phyloP scores from a whole-genome alignment of 208 protist genomes.

The Lotmaria passim region DNA sequence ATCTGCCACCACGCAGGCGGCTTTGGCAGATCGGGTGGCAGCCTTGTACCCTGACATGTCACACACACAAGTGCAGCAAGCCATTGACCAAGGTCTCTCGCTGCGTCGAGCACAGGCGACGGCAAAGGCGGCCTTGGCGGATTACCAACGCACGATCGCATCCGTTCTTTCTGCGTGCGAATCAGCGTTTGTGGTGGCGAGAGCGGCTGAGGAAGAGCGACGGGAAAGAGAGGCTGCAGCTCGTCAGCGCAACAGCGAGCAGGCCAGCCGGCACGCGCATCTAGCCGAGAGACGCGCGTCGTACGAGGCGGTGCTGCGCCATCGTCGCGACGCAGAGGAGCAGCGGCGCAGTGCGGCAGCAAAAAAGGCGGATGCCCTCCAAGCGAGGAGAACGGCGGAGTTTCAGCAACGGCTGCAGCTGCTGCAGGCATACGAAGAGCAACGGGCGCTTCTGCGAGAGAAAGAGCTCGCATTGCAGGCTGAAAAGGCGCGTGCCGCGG shows the following conservation, averaged over 20 bases:
- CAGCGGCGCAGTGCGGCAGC: slow-evolving; percentile 20
- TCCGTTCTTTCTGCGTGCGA: slow-evolving; percentile 37
- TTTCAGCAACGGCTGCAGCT: slow-evolving; percentile 67
- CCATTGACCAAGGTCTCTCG: slow-evolving; percentile 30
- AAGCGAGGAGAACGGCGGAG: slow-evolving; percentile 46
- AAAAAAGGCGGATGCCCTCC: slow-evolving; percentile 33
- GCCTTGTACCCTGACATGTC: slow-evolving; percentile 30
- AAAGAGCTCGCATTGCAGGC: slow-evolving; percentile 51
- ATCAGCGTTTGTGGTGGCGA: slow-evolving; percentile 42
- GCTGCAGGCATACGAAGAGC: slow-evolving; percentile 48
- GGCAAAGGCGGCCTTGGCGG: slow-evolving; percentile 29
- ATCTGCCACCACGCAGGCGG: slow-evolving; percentile 12
- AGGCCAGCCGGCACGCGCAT: slow-evolving; percentile 35
- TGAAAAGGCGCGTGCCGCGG: slow-evolving; percentile 42
- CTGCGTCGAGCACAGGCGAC: slow-evolving; percentile 19
- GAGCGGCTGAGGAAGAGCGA: slow-evolving; percentile 21
- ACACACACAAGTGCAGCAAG: slow-evolving; percentile 12
- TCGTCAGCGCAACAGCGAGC: slow-evolving; percentile 29
- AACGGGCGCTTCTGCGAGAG: slow-evolving; percentile 40
- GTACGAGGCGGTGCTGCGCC: slow-evolving; percentile 46
- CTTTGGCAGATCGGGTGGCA: slow-evolving; percentile 31
- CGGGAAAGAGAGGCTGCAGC: slow-evolving; percentile 33
- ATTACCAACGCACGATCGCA: slow-evolving; percentile 29
- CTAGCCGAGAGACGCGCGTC: slow-evolving; percentile 36
- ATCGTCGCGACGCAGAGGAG: slow-evolving; percentile 35